Percentiles rank a stretch among this genome's conserved stretches.
Evolutionary conservation across 1,284 basidiomycete genomes (phyloP).

Genomic region (Trichosporon sp.): DNA sequence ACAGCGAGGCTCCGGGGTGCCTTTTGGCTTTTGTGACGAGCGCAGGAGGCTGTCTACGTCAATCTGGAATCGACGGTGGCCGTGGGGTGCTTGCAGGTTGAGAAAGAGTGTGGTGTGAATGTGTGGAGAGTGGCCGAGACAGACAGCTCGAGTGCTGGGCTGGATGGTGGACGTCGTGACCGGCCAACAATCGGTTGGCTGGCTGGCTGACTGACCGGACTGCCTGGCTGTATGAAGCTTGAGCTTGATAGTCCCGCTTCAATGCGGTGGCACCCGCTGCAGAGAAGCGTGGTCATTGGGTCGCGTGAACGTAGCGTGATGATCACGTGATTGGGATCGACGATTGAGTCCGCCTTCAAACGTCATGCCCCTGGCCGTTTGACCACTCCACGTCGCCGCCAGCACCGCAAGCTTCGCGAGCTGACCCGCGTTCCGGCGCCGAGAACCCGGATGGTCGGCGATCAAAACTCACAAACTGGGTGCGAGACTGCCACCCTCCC

Average conservation of each 20-base stretch:
- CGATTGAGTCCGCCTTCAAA: background rate
- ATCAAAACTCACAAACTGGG: background rate
- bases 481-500: background rate
- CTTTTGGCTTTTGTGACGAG: conserved; percentile 3
- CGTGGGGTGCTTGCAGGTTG: background rate
- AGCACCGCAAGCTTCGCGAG: no score
- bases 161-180: background rate
- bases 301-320: conserved; percentile 8
- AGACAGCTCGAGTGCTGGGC: background rate
- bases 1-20: background rate
- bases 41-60: conserved; percentile 7
- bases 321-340: background rate
- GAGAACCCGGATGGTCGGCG: background rate
- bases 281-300: background rate
- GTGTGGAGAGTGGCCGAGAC: conserved; percentile 9
- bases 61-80: conserved; percentile 4
- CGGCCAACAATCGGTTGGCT: conserved; percentile 16
- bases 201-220: conserved; percentile 1
- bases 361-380: background rate
- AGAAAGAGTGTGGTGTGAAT: background rate
- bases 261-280: background rate
- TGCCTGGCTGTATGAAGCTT: background rate
- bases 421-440: no score
- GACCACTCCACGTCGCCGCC: background rate
- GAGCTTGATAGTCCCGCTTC: conserved; percentile 5